Percentiles rank a stretch among this genome's conserved stretches.
Conservation (phyloP, 2,329 filamentous ascomycete species). For the Beauveria australis region DNA sequence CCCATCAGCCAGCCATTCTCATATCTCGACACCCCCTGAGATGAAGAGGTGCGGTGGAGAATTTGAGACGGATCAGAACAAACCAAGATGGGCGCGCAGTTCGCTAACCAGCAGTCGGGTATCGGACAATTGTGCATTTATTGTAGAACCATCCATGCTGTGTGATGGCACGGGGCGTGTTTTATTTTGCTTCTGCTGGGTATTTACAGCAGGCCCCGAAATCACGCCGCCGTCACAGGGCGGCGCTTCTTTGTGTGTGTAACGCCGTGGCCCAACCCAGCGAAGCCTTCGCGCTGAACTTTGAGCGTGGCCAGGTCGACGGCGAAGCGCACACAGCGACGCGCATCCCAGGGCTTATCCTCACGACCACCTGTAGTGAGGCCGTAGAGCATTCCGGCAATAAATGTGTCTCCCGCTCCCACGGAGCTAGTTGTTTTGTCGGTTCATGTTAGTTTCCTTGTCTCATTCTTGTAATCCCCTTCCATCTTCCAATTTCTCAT, state of each 20-base stretch:
- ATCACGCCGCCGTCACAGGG: not conserved
- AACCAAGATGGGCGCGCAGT: not conserved
- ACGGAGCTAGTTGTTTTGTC: slow-evolving; percentile 44
- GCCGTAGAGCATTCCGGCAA: slow-evolving; percentile 61
- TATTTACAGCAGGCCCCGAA: too few species aligned
- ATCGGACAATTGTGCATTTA: not conserved
- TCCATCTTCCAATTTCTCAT: not conserved
- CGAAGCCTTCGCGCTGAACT: slow-evolving; percentile 59
- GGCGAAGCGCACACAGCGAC: slow-evolving; percentile 48
- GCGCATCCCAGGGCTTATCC: slow-evolving; percentile 34
- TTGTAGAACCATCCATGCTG: not conserved
- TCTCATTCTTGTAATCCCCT: not conserved
- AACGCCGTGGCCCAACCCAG: slow-evolving; percentile 34
- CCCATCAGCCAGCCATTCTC: too few species aligned
- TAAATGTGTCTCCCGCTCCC: slow-evolving; percentile 69
- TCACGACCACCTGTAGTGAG: slow-evolving; percentile 31
- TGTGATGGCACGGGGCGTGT: not conserved
- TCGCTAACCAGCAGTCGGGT: not conserved
- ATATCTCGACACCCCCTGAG: too few species aligned
- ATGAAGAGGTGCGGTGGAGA: not conserved
- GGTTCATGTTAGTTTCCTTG: slow-evolving; percentile 8
- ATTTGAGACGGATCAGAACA: not conserved
- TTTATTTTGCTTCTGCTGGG: not conserved
- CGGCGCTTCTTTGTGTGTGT: not conserved
- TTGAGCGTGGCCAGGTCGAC: slow-evolving; percentile 61